Percentiles rank a stretch among this genome's conserved stretches.
phyloP scores from a whole-genome alignment of 2,329 filamentous ascomycete genomes.

The Leptographium wingfieldii region DNA sequence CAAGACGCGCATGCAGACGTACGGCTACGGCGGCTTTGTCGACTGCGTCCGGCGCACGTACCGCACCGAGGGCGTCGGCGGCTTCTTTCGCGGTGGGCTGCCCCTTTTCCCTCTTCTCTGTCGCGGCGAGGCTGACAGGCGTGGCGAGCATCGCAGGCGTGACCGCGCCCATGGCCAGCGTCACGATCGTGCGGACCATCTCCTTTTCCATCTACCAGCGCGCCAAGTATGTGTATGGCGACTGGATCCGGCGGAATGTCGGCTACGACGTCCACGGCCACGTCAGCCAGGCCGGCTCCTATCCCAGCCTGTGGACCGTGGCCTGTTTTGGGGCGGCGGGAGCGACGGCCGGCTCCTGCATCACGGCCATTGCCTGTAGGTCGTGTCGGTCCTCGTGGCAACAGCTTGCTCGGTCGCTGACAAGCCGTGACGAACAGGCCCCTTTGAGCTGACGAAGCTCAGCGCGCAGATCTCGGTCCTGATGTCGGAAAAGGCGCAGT shows the following conservation, averaged over 20 bases:
- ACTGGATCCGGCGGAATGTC: conserved; percentile 55
- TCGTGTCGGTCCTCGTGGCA: background rate
- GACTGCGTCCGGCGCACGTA: conserved; percentile 70
- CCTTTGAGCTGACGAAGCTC: conserved; percentile 82
- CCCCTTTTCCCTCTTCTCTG: background rate
- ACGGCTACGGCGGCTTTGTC: conserved; percentile 61
- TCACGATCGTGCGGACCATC: conserved; percentile 26
- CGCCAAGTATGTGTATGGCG: conserved; percentile 61
- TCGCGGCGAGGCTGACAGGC: background rate
- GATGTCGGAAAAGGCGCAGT: conserved; percentile 46
- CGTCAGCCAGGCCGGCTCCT: conserved; percentile 56
- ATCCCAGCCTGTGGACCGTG: conserved; percentile 61
- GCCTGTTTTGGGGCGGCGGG: conserved; percentile 67
- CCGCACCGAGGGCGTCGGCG: conserved; percentile 54
- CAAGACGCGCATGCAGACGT: conserved; percentile 83
- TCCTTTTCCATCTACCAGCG: conserved; percentile 50
- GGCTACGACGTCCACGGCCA: conserved; percentile 59
- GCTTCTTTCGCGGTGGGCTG: conserved; percentile 64
- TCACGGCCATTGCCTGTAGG: conserved; percentile 64
- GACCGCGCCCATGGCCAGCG: conserved; percentile 58
- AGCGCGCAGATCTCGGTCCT: conserved; percentile 76
- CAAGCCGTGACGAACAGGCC: conserved; percentile 32
- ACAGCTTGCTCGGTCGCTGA: no score
- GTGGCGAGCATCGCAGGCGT: conserved; percentile 41
- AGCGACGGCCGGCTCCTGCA: conserved; percentile 65